Conservation (phyloP, 2,329 filamentous ascomycete genomes). For the Neospermospora avenae region DNA sequence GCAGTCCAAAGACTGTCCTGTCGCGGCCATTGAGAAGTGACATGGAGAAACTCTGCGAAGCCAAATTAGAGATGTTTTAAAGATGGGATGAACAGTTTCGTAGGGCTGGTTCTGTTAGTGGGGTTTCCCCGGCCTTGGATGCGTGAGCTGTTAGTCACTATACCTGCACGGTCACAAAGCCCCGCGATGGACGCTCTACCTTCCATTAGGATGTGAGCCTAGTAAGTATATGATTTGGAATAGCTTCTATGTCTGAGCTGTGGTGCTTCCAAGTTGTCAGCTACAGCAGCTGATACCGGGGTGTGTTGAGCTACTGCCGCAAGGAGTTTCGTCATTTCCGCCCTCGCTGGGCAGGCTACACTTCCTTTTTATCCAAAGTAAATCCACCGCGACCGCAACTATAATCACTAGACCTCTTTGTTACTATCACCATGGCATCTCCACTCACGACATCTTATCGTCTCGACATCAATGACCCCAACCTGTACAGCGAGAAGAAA, state of each 20-base stretch:
- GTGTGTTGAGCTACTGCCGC: neutral
- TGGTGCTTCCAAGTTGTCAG: neutral
- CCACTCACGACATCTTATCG: constrained; percentile 7
- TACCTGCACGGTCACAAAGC: neutral
- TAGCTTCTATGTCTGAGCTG: neutral
- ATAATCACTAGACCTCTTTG: neutral
- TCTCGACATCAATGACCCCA: constrained; percentile 14
- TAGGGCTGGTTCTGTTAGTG: constrained; percentile 1
- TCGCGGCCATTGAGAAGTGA: constrained; percentile 19
- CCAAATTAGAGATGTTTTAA: neutral
- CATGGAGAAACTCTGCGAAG: neutral
- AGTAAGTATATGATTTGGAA: neutral
- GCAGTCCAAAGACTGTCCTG: constrained; percentile 27
- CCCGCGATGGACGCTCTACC: neutral
- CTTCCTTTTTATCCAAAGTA: neutral
- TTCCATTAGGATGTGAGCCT: neutral
- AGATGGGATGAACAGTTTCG: neutral
- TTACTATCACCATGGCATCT: constrained; percentile 18
- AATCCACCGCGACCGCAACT: neutral
- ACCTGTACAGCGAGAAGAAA: constrained; percentile 21
- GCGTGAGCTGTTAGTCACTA: neutral
- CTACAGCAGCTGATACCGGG: neutral
- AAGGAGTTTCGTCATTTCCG: constrained; percentile 15
- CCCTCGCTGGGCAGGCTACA: neutral
- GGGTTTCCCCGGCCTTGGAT: constrained; percentile 7